phyloP scores from a whole-genome alignment of 169 alveolate species.

The Cryptosporidium tyzzeri region DNA sequence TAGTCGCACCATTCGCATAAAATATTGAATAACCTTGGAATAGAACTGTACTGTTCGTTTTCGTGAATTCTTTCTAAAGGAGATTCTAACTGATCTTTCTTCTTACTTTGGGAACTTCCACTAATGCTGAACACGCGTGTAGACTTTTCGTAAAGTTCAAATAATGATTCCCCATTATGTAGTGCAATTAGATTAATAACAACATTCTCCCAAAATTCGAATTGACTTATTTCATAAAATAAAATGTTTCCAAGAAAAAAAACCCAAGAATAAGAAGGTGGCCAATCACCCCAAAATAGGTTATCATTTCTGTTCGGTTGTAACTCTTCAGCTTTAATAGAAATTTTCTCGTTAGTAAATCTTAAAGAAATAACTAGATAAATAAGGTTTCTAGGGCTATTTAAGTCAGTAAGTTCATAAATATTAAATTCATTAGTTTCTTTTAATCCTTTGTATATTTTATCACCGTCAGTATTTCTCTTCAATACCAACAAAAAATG shows the following conservation, averaged over 20 bases:
- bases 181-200: conserved; percentile 33
- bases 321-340: conserved; percentile 54
- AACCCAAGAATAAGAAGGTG: conserved; percentile 73
- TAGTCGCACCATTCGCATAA: conserved; percentile 73
- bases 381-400: conserved; percentile 16
- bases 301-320: conserved; percentile 59
- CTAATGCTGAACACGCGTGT: conserved; percentile 9
- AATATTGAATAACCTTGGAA: conserved; percentile 59
- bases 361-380: conserved; percentile 36
- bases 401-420: conserved; percentile 45
- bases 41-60: conserved; percentile 44
- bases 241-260: conserved; percentile 66
- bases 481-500: conserved; percentile 48
- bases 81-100: conserved; percentile 12
- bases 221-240: conserved; percentile 25
- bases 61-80: conserved; percentile 23
- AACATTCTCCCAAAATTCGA: conserved; percentile 46
- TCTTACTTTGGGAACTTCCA: not conserved
- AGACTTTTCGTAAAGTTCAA: conserved; percentile 59
- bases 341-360: conserved; percentile 60
- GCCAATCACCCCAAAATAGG: conserved; percentile 75
- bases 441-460: conserved; percentile 26
- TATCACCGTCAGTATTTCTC: conserved; percentile 35
- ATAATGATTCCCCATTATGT: conserved; percentile 73
- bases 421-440: conserved; percentile 46